A percentile compares a stretch with the other conserved stretches of the same genome.
Conservation (phyloP, 768 basidiomycete genomes). For the Aureoboletus auriporus region DNA sequence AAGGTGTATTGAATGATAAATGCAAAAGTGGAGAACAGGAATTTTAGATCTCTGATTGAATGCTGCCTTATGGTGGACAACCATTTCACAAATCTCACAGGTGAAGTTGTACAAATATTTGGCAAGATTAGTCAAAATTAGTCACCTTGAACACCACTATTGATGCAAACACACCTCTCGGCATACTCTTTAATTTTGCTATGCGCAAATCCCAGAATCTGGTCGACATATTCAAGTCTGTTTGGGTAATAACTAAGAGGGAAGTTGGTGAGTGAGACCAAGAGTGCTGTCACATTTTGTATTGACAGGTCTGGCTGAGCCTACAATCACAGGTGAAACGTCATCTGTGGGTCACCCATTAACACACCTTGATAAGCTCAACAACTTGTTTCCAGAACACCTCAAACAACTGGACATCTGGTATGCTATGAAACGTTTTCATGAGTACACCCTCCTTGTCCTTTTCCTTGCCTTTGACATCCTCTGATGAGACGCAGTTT, state of each 20-base stretch:
- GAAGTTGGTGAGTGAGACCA: slow-evolving; percentile 93
- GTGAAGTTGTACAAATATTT: too few relatives aligned
- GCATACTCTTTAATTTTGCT: slow-evolving; percentile 81
- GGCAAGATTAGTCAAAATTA: too few relatives aligned
- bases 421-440: slow-evolving; percentile 91
- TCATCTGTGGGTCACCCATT: neutral
- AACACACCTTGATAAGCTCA: slow-evolving; percentile 89
- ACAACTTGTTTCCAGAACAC: slow-evolving; percentile 99
- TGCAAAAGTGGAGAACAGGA: too few relatives aligned
- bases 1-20: too few relatives aligned
- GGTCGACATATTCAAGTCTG: slow-evolving; percentile 94
- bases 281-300: slow-evolving; percentile 93
- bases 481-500: slow-evolving; percentile 22
- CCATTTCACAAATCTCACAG: too few relatives aligned
- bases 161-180: slow-evolving; percentile 53
- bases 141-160: too few relatives aligned
- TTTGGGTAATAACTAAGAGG: slow-evolving; percentile 97
- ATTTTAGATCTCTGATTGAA: too few relatives aligned
- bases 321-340: slow-evolving; percentile 36
- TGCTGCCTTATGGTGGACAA: too few relatives aligned
- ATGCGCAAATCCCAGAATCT: slow-evolving; percentile 86
- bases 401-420: slow-evolving; percentile 93
- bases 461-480: slow-evolving; percentile 48
- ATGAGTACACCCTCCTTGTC: slow-evolving; percentile 54
- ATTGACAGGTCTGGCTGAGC: slow-evolving; percentile 96